A percentile compares a stretch with the other conserved stretches of the same genome.
These are phyloP conservation scores for Calonectria hawksworthii DNA, from an alignment of 2,329 filamentous ascomycete species.

Conservation along the genomic window DNA sequence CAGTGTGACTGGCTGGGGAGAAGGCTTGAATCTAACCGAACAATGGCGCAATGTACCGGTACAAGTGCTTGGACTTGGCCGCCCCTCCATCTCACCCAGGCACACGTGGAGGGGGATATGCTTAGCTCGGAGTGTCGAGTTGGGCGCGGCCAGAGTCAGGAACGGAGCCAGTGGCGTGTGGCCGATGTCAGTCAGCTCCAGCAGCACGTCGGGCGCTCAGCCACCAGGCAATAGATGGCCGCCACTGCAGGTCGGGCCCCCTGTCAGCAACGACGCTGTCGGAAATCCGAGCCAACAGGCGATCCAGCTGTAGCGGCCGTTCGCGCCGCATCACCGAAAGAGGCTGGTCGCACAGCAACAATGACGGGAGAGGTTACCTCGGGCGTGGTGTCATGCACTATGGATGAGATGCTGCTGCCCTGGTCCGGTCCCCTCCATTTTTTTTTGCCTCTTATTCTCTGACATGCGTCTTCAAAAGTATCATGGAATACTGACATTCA, in stretches of 20 bases:
- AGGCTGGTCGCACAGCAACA: conserved; percentile 25
- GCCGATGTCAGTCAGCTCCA: conserved; percentile 25
- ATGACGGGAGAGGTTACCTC: conserved; percentile 5
- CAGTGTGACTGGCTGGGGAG: conserved; percentile 16
- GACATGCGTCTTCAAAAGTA: conserved; percentile 22
- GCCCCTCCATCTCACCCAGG: conserved; percentile 11
- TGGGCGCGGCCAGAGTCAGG: conserved; percentile 22
- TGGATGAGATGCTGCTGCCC: conserved; percentile 11
- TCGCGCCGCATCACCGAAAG: conserved; percentile 20
- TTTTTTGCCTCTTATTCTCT: background rate
- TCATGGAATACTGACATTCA: conserved; percentile 18
- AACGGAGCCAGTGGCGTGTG: conserved; percentile 13
- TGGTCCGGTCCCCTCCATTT: background rate
- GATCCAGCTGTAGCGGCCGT: conserved; percentile 13
- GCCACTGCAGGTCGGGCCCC: background rate
- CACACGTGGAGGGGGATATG: conserved; percentile 26
- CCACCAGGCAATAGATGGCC: conserved; percentile 6
- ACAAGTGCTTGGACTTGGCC: conserved; percentile 13
- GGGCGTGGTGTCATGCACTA: conserved; percentile 19
- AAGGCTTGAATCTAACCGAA: conserved; percentile 26
- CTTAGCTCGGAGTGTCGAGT: conserved; percentile 14
- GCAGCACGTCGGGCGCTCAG: background rate
- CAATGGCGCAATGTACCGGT: conserved; percentile 26
- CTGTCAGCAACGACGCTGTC: background rate
- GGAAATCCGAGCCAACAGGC: conserved; percentile 19